These are phyloP conservation scores for Saraca asoca DNA, from an alignment of 331 rosid species.

Conservation along the genomic window DNA sequence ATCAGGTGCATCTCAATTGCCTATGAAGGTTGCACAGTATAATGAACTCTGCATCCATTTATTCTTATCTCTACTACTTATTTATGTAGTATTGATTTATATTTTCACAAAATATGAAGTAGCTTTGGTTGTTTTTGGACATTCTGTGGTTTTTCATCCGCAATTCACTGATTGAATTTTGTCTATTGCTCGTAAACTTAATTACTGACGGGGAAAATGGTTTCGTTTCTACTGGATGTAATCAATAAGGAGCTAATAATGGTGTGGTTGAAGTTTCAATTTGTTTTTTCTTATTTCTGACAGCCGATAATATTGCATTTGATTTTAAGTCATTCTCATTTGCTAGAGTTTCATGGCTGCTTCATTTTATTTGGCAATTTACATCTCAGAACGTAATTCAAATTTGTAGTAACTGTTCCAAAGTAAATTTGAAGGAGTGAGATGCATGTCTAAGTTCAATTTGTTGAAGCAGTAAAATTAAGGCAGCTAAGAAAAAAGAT, in stretches of 20 bases:
- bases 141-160: constrained; percentile 11
- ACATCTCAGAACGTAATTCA: too few species aligned
- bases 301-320: background rate
- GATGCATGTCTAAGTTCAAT: background rate
- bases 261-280: constrained; percentile 17
- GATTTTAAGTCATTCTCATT: constrained; percentile 17
- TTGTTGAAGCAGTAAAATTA: background rate
- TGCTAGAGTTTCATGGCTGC: constrained; percentile 6
- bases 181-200: constrained; percentile 11
- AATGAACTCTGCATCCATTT: constrained; percentile 11
- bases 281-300: background rate
- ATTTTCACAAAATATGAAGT: constrained; percentile 14
- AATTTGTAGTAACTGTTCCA: too few species aligned
- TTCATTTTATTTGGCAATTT: background rate
- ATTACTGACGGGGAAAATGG: background rate
- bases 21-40: constrained; percentile 26
- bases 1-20: constrained; percentile 60
- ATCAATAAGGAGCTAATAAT: constrained; percentile 13
- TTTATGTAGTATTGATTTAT: background rate
- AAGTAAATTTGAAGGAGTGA: background rate
- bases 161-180: constrained; percentile 9
- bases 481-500: constrained; percentile 1
- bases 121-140: background rate
- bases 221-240: background rate
- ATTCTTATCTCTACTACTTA: constrained; percentile 21